A percentile compares a stretch with the other conserved stretches of the same genome.
Conservation (phyloP, 345 rosid genomes). For the Populus alba region DNA sequence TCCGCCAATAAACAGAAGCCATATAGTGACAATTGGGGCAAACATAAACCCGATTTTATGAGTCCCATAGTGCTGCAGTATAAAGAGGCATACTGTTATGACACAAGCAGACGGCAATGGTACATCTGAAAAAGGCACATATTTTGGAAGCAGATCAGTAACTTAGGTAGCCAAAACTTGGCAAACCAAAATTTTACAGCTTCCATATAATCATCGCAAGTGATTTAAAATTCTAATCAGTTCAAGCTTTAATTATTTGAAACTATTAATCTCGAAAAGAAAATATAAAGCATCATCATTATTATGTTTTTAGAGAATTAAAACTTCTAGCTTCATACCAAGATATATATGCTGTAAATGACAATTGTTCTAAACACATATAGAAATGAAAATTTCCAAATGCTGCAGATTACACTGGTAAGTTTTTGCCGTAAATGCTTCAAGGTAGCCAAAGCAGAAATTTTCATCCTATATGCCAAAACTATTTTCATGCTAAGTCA, state of each 20-base stretch:
- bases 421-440: not conserved
- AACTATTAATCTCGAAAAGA: not conserved
- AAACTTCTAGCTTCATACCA: not conserved
- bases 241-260: not conserved
- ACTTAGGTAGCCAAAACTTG: not conserved
- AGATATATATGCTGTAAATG: not conserved
- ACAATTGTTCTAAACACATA: not conserved
- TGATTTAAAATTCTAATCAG: not conserved
- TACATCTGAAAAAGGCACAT: constrained; percentile 39
- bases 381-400: not conserved
- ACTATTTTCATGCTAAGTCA: not conserved
- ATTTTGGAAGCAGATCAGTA: not conserved
- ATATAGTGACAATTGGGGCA: constrained; percentile 46
- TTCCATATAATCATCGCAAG: not conserved
- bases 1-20: constrained; percentile 56
- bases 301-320: not conserved
- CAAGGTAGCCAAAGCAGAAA: not conserved
- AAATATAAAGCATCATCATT: not conserved
- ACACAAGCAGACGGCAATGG: constrained; percentile 54
- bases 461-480: not conserved
- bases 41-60: constrained; percentile 51
- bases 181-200: not conserved
- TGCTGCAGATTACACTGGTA: not conserved
- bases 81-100: constrained; percentile 52
- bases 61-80: constrained; percentile 53